These are phyloP conservation scores for Grosmannia serpens DNA, from an alignment of 2,329 filamentous ascomycete genomes.

Conservation along the genomic window DNA sequence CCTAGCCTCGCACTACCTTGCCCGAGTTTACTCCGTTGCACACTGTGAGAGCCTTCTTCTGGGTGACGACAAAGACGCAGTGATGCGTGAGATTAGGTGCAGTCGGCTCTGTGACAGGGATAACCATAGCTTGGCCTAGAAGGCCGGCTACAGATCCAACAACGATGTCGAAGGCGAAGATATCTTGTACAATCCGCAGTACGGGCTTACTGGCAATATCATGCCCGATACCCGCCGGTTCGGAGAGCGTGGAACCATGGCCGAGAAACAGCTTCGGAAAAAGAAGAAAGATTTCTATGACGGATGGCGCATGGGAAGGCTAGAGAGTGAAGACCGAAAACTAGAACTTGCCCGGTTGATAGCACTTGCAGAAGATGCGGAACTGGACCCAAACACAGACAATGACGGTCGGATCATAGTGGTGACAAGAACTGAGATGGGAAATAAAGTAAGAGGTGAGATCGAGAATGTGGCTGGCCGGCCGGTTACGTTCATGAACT, in stretches of 20 bases:
- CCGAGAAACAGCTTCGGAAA: not conserved
- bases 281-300: not conserved
- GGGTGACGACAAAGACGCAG: not conserved
- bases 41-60: not conserved
- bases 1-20: not conserved
- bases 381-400: not conserved
- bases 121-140: not conserved
- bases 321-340: not conserved
- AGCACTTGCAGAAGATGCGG: too few species aligned
- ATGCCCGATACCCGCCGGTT: too few species aligned
- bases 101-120: not conserved
- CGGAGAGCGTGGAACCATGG: not conserved
- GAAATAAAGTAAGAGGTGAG: not conserved
- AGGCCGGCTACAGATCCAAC: not conserved
- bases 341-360: not conserved
- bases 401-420: not conserved
- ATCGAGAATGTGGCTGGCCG: not conserved
- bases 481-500: not conserved
- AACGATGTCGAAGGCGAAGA: not conserved
- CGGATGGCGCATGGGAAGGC: not conserved
- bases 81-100: not conserved
- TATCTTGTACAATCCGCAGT: not conserved
- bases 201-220: not conserved
- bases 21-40: not conserved
- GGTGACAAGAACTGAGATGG: not conserved